phyloP scores from a whole-genome alignment of 129 eudicot species.

The Lactuca sativa region DNA sequence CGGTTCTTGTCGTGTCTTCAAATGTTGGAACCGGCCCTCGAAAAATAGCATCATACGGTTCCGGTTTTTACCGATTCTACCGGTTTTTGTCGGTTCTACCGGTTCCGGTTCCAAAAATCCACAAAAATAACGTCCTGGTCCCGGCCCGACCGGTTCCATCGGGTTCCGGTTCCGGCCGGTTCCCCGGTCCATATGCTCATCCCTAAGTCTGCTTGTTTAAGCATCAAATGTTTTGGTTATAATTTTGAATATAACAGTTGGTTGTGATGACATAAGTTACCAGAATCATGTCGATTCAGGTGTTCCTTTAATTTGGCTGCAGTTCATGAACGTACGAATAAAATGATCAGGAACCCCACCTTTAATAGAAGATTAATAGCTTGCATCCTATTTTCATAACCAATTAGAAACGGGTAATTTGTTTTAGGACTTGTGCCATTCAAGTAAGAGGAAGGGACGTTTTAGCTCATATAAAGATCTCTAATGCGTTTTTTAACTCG shows the following conservation, averaged over 20 bases:
- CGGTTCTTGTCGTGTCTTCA: no score
- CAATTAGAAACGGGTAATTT: background rate
- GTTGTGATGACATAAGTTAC: constrained; percentile 29
- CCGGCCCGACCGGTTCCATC: no score
- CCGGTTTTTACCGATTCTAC: no score
- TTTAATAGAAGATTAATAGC: background rate
- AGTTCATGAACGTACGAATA: constrained; percentile 3
- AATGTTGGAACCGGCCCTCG: no score
- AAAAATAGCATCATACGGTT: no score
- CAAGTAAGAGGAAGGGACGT: background rate
- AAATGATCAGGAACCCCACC: constrained; percentile 14
- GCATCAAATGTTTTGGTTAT: constrained; percentile 28
- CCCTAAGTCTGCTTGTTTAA: no score
- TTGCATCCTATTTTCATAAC: background rate
- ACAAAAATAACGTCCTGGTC: no score
- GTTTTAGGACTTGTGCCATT: constrained; percentile 9
- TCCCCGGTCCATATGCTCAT: no score
- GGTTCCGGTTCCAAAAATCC: no score
- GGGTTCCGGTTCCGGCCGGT: no score
- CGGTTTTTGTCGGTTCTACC: no score
- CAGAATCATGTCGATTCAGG: constrained; percentile 13
- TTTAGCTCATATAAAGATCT: constrained; percentile 9
- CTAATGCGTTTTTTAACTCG: background rate
- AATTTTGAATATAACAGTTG: constrained; percentile 20
- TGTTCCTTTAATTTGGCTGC: constrained; percentile 13